Conservation (phyloP, 768 basidiomycete species). For the Dictyophora rubrovolvata region DNA sequence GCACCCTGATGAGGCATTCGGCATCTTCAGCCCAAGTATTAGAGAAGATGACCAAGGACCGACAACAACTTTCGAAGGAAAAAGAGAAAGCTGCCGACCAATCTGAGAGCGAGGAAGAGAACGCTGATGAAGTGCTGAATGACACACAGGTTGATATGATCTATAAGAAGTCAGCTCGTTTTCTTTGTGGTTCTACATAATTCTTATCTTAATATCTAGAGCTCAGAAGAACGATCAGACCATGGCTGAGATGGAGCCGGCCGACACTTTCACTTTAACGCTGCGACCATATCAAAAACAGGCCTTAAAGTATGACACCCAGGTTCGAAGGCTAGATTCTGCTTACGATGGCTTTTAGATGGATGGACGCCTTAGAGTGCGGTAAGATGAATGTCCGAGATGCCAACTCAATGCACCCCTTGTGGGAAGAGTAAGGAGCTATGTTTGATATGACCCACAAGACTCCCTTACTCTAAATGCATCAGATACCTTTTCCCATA, state of each 20-base stretch:
- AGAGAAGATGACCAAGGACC: constrained; percentile 28
- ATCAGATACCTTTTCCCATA: constrained; percentile 65
- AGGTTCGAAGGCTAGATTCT: neutral
- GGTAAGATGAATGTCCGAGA: constrained; percentile 62
- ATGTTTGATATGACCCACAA: neutral
- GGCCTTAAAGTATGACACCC: constrained; percentile 53
- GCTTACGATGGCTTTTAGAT: constrained; percentile 34
- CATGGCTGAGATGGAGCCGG: constrained; percentile 76
- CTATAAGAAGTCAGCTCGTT: constrained; percentile 56
- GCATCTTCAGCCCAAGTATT: constrained; percentile 26
- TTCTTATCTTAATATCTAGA: constrained; percentile 29
- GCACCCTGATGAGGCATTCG: constrained; percentile 32
- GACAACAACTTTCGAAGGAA: constrained; percentile 11
- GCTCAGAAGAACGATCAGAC: constrained; percentile 73
- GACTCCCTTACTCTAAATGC: neutral
- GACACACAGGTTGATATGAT: constrained; percentile 76
- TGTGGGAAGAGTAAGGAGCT: constrained; percentile 77
- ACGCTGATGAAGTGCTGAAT: constrained; percentile 65
- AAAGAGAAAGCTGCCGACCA: constrained; percentile 26
- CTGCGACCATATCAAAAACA: constrained; percentile 90
- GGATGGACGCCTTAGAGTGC: constrained; percentile 86
- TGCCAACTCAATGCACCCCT: constrained; percentile 72
- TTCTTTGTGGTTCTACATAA: neutral
- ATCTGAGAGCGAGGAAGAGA: constrained; percentile 44
- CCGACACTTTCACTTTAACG: constrained; percentile 61